A percentile compares a stretch with the other conserved stretches of the same genome.
These are phyloP conservation scores for Diaporthe vexans DNA, from an alignment of 2,329 filamentous ascomycete genomes.

Conservation along the genomic window DNA sequence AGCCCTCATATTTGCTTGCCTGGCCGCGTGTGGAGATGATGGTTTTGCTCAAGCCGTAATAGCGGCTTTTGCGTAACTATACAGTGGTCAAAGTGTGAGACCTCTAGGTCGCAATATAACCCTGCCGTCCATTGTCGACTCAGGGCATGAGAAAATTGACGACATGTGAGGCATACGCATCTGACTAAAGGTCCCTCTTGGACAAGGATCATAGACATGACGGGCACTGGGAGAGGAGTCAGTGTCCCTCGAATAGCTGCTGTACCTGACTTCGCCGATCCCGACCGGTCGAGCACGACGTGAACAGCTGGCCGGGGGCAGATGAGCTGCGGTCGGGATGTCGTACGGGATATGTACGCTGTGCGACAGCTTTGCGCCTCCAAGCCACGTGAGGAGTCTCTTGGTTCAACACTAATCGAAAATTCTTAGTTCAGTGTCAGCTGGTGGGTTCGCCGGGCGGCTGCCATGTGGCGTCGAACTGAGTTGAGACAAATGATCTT, in stretches of 20 bases:
- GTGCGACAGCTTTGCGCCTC: constrained; percentile 5
- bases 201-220: background rate
- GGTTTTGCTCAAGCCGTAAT: constrained; percentile 21
- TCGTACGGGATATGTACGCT: background rate
- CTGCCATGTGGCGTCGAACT: constrained; percentile 25
- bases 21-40: constrained; percentile 23
- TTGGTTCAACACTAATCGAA: background rate
- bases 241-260: background rate
- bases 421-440: background rate
- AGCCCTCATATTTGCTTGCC: constrained; percentile 12
- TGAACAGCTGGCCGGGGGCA: background rate
- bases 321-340: constrained; percentile 10
- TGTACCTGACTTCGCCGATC: constrained; percentile 22
- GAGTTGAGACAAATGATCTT: constrained; percentile 37
- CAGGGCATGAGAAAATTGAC: constrained; percentile 22
- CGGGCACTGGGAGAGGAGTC: constrained; percentile 5
- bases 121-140: constrained; percentile 9
- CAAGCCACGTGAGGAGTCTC: background rate
- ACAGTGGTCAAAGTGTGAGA: constrained; percentile 23
- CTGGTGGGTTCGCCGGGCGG: background rate
- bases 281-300: background rate
- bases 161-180: background rate
- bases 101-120: constrained; percentile 5
- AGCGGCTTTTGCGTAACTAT: background rate
- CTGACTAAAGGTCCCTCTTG: background rate